Evolutionary conservation across 192 early-diverging fungal species (phyloP).

Genomic region (Dispira parvispora): DNA sequence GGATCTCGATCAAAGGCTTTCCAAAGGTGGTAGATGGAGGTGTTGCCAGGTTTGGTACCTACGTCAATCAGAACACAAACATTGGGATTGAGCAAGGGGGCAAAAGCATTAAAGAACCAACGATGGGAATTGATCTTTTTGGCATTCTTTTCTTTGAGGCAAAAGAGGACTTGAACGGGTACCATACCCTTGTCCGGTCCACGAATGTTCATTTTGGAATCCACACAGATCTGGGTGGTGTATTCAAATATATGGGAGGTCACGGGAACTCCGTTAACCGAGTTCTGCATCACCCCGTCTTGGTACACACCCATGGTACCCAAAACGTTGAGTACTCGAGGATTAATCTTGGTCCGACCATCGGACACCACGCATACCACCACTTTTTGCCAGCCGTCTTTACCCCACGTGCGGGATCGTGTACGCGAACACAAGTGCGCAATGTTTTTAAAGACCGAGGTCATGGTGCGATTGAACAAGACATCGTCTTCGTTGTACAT

Average conservation of each 20-base stretch:
- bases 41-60: constrained; percentile 71
- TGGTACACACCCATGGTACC: constrained; percentile 66
- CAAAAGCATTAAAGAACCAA: constrained; percentile 95
- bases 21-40: constrained; percentile 84
- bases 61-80: constrained; percentile 88
- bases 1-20: constrained; percentile 74
- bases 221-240: constrained; percentile 60
- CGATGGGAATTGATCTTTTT: constrained; percentile 92
- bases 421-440: constrained; percentile 65
- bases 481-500: constrained; percentile 89
- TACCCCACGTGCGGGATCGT: constrained; percentile 63
- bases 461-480: constrained; percentile 78
- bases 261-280: constrained; percentile 51
- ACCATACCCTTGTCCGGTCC: constrained; percentile 50
- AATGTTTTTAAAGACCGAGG: constrained; percentile 82
- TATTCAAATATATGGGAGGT: constrained; percentile 81
- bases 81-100: constrained; percentile 61
- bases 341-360: constrained; percentile 66
- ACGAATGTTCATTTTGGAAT: constrained; percentile 43
- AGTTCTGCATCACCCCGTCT: constrained; percentile 48
- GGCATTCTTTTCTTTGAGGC: constrained; percentile 83
- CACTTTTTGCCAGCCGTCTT: constrained; percentile 79
- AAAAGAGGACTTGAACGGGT: constrained; percentile 81
- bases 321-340: constrained; percentile 58
- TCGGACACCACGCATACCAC: constrained; percentile 89